Evolutionary conservation across 805 yeast genomes (phyloP).

Genomic region (Isabelozyma pseudorhagii): DNA sequence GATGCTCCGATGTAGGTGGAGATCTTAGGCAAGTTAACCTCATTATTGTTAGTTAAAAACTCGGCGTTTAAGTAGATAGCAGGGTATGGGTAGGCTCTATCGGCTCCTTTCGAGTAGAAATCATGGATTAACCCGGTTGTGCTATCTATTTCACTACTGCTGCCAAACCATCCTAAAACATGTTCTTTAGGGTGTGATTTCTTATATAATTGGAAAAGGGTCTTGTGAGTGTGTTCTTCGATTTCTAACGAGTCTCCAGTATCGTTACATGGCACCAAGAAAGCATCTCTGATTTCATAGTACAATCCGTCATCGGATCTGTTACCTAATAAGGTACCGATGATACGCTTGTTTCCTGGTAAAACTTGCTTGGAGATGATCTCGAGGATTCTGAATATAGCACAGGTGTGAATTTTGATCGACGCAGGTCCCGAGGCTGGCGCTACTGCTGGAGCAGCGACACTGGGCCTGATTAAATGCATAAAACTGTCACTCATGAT

Average conservation of each 20-base stretch:
- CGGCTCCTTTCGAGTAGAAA: conserved; percentile 66
- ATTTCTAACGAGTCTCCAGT: conserved; percentile 72
- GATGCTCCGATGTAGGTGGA: conserved; percentile 76
- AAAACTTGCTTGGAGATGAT: conserved; percentile 54
- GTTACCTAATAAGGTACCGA: conserved; percentile 79
- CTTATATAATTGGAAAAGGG: conserved; percentile 68
- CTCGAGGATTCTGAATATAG: conserved; percentile 74
- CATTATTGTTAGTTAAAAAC: conserved; percentile 43
- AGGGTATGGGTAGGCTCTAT: conserved; percentile 70
- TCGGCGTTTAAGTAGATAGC: conserved; percentile 77
- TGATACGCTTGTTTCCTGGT: conserved; percentile 50
- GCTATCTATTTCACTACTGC: conserved; percentile 58
- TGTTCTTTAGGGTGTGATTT: conserved; percentile 74
- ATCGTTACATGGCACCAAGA: conserved; percentile 76
- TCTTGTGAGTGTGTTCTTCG: conserved; percentile 71
- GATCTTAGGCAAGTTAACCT: conserved; percentile 52
- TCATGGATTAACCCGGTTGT: conserved; percentile 78
- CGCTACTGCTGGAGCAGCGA: conserved; percentile 43
- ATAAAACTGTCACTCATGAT: conserved; percentile 19
- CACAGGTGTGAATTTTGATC: conserved; percentile 63
- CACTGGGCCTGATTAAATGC: conserved; percentile 51
- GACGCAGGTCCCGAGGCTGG: conserved; percentile 47
- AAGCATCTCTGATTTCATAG: conserved; percentile 70
- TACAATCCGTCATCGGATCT: conserved; percentile 82
- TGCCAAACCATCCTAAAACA: conserved; percentile 84